Conservation (phyloP, 495 filamentous ascomycete species). For the Lophium mytilinum region DNA sequence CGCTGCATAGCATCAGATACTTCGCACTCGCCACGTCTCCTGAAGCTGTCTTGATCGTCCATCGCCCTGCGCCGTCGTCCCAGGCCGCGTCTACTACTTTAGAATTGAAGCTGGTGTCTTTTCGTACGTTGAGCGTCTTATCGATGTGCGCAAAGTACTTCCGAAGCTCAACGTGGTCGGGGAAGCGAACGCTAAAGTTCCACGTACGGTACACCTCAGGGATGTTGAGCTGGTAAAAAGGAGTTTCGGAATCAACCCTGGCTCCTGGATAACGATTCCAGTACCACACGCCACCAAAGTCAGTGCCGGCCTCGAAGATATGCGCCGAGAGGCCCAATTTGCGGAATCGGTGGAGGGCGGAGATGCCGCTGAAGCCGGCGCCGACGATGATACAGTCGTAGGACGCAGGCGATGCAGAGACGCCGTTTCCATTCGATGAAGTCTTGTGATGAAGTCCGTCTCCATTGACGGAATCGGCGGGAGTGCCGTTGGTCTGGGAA, state of each 20-base stretch:
- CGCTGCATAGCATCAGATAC: constrained; percentile 16
- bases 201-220: constrained; percentile 24
- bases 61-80: constrained; percentile 15
- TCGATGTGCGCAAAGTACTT: constrained; percentile 30
- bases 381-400: constrained; percentile 30
- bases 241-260: constrained; percentile 23
- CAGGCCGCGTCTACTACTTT: constrained; percentile 23
- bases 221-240: constrained; percentile 24
- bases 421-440: neutral
- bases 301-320: constrained; percentile 44
- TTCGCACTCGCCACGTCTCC: constrained; percentile 5
- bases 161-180: constrained; percentile 22
- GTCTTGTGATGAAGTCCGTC: too few species aligned
- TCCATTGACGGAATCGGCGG: too few species aligned
- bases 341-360: constrained; percentile 36
- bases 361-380: constrained; percentile 41
- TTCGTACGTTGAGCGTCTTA: constrained; percentile 19
- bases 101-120: constrained; percentile 21
- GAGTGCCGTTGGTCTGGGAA: neutral
- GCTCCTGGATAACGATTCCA: constrained; percentile 50
- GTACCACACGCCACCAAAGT: constrained; percentile 47
- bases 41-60: constrained; percentile 21
- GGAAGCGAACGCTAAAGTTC: constrained; percentile 22
- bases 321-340: constrained; percentile 36
- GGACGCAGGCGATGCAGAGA: neutral